phyloP scores from a whole-genome alignment of 306 rosid species.

The Prunus salicina region DNA sequence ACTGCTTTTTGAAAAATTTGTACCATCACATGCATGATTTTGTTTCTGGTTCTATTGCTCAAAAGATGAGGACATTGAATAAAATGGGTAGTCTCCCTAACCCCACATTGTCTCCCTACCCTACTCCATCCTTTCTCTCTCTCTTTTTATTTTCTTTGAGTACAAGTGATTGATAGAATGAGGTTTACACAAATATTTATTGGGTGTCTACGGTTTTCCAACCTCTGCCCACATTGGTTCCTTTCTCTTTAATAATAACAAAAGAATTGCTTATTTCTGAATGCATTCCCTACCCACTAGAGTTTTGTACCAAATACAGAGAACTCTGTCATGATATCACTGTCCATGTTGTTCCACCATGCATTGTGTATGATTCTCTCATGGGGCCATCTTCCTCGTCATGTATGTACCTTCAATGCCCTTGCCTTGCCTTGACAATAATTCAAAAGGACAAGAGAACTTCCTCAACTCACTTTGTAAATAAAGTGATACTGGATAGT shows the following conservation, averaged over 20 bases:
- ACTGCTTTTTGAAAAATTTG: conserved; percentile 11
- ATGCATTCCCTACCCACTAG: conserved; percentile 17
- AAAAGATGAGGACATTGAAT: conserved; percentile 22
- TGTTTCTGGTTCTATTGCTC: conserved; percentile 23
- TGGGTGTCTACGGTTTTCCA: no score
- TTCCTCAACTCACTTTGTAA: no score
- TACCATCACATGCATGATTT: conserved; percentile 30
- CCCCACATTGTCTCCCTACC: conserved; percentile 13
- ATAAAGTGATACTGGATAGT: no score
- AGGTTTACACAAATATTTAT: no score
- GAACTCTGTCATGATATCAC: conserved; percentile 20
- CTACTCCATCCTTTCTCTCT: background rate
- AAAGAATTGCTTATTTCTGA: background rate
- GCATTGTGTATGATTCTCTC: conserved; percentile 1
- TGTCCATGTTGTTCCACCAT: conserved; percentile 2
- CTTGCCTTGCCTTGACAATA: no score
- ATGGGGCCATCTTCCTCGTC: background rate
- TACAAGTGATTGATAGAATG: no score
- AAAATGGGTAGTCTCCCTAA: conserved; percentile 27
- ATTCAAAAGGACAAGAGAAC: no score
- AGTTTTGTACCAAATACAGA: conserved; percentile 20
- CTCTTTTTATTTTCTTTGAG: no score
- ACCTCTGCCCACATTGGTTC: background rate
- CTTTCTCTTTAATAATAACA: background rate
- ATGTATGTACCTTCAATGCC: background rate